Conservation (phyloP, 177 flowering plant species). For the Tripterygium wilfordii region DNA sequence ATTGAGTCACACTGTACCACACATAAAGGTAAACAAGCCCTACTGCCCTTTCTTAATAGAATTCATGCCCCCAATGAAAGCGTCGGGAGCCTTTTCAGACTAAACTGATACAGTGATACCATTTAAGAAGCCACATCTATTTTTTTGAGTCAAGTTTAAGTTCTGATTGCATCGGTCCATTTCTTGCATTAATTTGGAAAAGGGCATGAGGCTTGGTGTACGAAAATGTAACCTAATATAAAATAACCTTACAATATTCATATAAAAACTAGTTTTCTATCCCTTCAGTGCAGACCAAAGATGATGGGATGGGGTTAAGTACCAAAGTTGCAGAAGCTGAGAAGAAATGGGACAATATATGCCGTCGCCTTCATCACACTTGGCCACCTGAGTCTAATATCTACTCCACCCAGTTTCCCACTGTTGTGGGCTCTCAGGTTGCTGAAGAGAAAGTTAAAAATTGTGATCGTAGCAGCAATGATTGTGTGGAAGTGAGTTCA, state of each 20-base stretch:
- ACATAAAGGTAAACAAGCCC: no score
- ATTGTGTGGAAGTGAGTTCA: conserved; percentile 17
- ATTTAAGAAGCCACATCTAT: no score
- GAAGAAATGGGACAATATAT: conserved; percentile 50
- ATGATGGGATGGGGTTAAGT: conserved; percentile 39
- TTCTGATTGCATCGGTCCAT: no score
- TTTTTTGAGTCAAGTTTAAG: no score
- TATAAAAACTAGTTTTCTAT: conserved; percentile 29
- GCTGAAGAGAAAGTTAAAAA: conserved; percentile 19
- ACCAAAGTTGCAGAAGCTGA: conserved; percentile 37
- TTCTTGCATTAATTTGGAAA: no score
- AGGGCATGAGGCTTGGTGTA: no score
- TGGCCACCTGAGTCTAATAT: conserved; percentile 17
- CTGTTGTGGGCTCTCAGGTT: conserved; percentile 35
- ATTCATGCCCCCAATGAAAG: no score
- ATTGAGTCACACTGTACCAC: no score
- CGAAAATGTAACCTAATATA: no score
- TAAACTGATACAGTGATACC: no score
- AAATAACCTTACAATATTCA: conserved; percentile 15
- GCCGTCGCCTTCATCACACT: conserved; percentile 41
- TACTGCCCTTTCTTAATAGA: no score
- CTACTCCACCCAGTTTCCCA: conserved; percentile 24
- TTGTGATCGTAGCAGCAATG: conserved; percentile 5
- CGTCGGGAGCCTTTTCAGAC: no score
- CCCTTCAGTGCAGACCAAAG: conserved; percentile 84